A percentile compares a stretch with the other conserved stretches of the same genome.
Conservation (phyloP, 768 basidiomycete species). For the Rhizopogon vesiculosus region DNA sequence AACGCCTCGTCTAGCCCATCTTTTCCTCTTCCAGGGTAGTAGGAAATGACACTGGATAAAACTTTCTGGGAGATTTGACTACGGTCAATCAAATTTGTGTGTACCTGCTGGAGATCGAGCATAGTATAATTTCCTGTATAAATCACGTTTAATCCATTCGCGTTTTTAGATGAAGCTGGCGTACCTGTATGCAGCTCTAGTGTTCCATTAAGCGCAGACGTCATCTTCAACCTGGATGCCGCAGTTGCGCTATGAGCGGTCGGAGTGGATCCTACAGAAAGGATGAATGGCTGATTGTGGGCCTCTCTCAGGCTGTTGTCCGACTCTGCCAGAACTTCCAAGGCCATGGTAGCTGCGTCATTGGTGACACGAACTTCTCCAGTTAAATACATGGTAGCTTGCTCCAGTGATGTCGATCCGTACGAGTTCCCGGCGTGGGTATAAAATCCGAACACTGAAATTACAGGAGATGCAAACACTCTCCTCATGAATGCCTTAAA, state of each 20-base stretch:
- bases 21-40: conserved; percentile 65
- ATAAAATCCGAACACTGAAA: conserved; percentile 80
- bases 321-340: conserved; percentile 39
- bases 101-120: conserved; percentile 79
- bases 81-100: conserved; percentile 60
- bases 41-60: conserved; percentile 70
- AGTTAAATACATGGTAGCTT: conserved; percentile 64
- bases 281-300: conserved; percentile 50
- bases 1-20: conserved; percentile 68
- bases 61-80: conserved; percentile 62
- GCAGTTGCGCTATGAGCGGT: conserved; percentile 74
- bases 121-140: conserved; percentile 73
- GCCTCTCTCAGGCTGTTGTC: conserved; percentile 17
- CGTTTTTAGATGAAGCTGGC: conserved; percentile 7
- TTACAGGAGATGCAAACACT: conserved; percentile 47
- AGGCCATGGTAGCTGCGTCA: conserved; percentile 51
- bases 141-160: background rate
- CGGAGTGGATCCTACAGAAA: conserved; percentile 86
- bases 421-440: conserved; percentile 78
- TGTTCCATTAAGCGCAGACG: conserved; percentile 47
- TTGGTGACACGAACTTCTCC: conserved; percentile 71
- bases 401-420: conserved; percentile 60
- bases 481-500: conserved; percentile 53
- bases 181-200: conserved; percentile 76
- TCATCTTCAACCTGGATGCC: conserved; percentile 40